phyloP scores from a whole-genome alignment of 1,139 yeast species.

The Arxiozyma telluris region DNA sequence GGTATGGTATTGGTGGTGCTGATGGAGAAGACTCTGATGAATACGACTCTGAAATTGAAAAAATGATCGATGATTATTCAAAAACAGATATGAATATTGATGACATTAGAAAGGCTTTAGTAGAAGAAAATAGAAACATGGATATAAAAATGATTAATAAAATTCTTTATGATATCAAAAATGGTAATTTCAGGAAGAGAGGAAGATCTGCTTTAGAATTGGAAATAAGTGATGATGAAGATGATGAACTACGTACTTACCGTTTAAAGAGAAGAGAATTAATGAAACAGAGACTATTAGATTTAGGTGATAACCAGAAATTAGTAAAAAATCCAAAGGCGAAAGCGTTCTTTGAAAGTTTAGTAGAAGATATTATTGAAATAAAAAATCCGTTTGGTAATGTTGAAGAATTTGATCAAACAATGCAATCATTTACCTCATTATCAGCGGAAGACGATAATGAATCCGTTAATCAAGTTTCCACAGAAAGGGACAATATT shows the following conservation, averaged over 20 bases:
- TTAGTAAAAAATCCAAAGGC: constrained; percentile 50
- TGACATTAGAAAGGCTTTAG: constrained; percentile 51
- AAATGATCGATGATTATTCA: constrained; percentile 68
- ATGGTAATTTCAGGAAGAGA: constrained; percentile 69
- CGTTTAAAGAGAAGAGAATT: constrained; percentile 43
- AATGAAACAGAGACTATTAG: constrained; percentile 48
- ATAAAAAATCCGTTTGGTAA: constrained; percentile 16
- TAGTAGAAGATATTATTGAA: constrained; percentile 42
- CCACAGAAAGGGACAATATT: constrained; percentile 8
- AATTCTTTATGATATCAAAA: constrained; percentile 71
- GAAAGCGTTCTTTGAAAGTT: constrained; percentile 64
- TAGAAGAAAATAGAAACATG: constrained; percentile 57
- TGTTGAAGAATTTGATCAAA: constrained; percentile 10
- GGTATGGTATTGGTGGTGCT: constrained; percentile 81
- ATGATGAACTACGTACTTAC: constrained; percentile 43
- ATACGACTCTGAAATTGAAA: constrained; percentile 71
- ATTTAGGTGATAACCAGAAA: constrained; percentile 39
- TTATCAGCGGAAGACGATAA: constrained; percentile 9
- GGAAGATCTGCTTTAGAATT: constrained; percentile 50
- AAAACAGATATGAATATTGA: constrained; percentile 51
- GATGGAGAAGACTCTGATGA: constrained; percentile 63
- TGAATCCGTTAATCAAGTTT: constrained; percentile 8
- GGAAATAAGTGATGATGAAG: constrained; percentile 58
- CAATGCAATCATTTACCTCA: background rate
- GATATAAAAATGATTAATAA: constrained; percentile 67